These are phyloP conservation scores for Lophiostoma macrostomum DNA, from an alignment of 495 filamentous ascomycete species.

Conservation along the genomic window DNA sequence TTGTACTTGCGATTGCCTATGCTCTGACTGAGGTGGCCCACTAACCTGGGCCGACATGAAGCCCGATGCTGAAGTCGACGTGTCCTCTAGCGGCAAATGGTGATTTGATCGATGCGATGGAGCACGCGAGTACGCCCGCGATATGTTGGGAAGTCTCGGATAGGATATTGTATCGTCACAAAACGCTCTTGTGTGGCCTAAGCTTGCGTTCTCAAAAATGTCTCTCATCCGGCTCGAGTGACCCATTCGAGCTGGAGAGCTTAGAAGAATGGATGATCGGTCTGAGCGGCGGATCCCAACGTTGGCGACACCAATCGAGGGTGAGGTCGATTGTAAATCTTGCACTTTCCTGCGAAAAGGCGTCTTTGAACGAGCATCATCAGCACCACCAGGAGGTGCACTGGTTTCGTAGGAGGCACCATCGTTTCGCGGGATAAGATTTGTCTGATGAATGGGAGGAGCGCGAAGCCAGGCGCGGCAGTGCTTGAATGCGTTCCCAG, in stretches of 20 bases:
- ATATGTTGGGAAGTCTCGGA: slow-evolving; percentile 18
- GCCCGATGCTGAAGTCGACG: neutral
- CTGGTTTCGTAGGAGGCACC: neutral
- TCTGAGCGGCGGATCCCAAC: slow-evolving; percentile 9
- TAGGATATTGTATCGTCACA: neutral
- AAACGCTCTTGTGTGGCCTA: neutral
- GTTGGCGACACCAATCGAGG: neutral
- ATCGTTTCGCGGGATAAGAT: neutral
- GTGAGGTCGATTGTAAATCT: neutral
- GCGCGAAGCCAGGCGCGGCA: neutral
- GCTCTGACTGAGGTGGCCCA: no score
- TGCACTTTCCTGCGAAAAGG: neutral
- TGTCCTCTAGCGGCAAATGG: neutral
- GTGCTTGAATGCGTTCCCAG: slow-evolving; percentile 3
- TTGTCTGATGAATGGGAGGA: no score
- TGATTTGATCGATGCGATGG: neutral
- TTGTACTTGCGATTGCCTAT: no score
- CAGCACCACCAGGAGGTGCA: neutral
- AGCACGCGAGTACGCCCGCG: neutral
- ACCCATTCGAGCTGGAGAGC: slow-evolving; percentile 12
- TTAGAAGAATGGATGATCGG: neutral
- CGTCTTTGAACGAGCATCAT: neutral
- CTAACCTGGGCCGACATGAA: neutral
- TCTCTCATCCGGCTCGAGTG: slow-evolving; percentile 18
- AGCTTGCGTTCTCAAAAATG: slow-evolving; percentile 15